Evolutionary conservation across 2,329 filamentous ascomycete genomes (phyloP), one percentile per base, ranked within the genome.

Genomic region (Acrocalymma vagum): DNA sequence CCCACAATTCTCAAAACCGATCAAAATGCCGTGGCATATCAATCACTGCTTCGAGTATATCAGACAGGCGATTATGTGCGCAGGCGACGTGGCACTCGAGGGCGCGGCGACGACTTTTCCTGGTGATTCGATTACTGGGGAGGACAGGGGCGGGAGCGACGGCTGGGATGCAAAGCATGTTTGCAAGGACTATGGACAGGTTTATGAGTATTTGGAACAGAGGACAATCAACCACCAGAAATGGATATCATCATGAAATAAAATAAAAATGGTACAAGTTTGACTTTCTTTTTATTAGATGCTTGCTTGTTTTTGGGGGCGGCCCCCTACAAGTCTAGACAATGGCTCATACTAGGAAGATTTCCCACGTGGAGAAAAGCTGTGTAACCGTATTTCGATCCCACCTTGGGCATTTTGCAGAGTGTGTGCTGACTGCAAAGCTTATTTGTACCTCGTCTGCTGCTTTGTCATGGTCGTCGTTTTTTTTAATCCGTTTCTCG

Each of bases 11-110:
- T 23, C 29, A 29, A 17, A 54, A 13, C 42, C 53, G 1, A 54
- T 65, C 23, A 57, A 64, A 18, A 60, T 63, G 51, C 55, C 62
- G 4, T 67, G 64, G 64, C 64, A 66, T 21, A 53, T 67, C 18
- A 65, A 60, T 30, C 64, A 67, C 42, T 66, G 63, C 45, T 67
- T 65, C 37, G 63, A 66, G 17, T 66, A 67, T 38, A 54, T 67
- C 14, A 37, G 63, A 13, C 64, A 67, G 32, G 60, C 59, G 2
- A 56, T 67, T 18, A 65, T 66, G 63, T 67, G 64, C 38, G 50
- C 58, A 3, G 64, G 60, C 5, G 64, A 67, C 27, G 61, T 67
- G 2, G 63, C 64, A 25, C 33, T 67, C 3, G 63, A 67, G 36
- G 65, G 65, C 2, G 60, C 60, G 4, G 61, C 55, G 15, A 66